phyloP scores from a whole-genome alignment of 2,329 filamentous ascomycete genomes.

The Fusarium domesticum region DNA sequence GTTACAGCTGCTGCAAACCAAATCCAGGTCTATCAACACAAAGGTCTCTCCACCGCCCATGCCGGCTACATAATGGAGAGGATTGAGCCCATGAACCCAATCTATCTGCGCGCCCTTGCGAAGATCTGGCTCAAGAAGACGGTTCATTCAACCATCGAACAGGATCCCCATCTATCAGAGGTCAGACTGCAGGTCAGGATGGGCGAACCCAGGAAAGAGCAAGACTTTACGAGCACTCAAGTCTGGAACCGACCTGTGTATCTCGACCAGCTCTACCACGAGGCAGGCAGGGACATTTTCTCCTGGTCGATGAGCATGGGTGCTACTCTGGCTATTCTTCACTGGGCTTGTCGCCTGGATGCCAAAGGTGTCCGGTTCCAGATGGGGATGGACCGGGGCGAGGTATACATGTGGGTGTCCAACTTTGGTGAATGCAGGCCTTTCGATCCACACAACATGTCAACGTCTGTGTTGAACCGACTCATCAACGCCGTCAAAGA shows the following conservation, averaged over 20 bases:
- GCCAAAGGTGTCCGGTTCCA: conserved; percentile 24
- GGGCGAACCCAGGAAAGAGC: conserved; percentile 1
- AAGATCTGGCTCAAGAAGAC: neutral
- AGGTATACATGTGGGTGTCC: conserved; percentile 20
- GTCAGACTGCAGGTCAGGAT: conserved; percentile 9
- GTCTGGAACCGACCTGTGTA: conserved; percentile 18
- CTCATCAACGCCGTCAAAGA: conserved; percentile 2
- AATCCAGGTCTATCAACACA: conserved; percentile 1
- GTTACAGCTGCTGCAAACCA: conserved; percentile 2
- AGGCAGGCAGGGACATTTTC: neutral
- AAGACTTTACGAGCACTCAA: neutral
- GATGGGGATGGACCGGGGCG: conserved; percentile 2
- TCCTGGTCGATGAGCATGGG: conserved; percentile 19
- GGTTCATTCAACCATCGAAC: neutral
- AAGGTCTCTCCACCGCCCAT: neutral
- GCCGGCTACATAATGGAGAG: conserved; percentile 6
- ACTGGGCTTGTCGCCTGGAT: conserved; percentile 25
- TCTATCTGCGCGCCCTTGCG: conserved; percentile 3
- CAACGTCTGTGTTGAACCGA: neutral
- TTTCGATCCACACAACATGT: neutral
- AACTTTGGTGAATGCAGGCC: conserved; percentile 21
- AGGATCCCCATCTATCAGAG: conserved; percentile 1
- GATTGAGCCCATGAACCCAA: conserved; percentile 4
- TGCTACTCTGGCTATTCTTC: conserved; percentile 21
- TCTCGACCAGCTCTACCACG: conserved; percentile 20